A percentile compares a stretch with the other conserved stretches of the same genome.
phyloP scores from a whole-genome alignment of 148 eudicot species.

The Cornus suecica region DNA sequence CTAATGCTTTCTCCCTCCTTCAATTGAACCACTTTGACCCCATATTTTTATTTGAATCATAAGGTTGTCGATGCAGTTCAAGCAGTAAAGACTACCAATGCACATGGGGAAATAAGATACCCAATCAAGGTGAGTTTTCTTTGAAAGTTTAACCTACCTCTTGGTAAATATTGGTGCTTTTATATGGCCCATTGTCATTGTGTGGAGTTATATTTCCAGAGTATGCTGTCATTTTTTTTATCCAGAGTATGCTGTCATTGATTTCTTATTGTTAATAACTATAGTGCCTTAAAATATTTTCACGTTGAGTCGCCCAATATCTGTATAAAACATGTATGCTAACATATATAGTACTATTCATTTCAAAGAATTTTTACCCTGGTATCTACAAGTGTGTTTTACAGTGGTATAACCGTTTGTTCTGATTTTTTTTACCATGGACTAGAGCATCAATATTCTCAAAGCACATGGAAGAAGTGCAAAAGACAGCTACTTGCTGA shows the following conservation, averaged over 20 bases:
- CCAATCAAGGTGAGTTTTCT: slow-evolving; percentile 80
- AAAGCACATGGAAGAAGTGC: slow-evolving; percentile 98
- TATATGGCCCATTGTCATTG: not conserved
- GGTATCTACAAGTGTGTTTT: not conserved
- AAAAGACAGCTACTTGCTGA: slow-evolving; percentile 82
- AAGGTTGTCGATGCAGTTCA: slow-evolving; percentile 94
- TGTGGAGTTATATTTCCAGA: not conserved
- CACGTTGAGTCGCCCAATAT: too few species aligned
- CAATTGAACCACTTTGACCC: not conserved
- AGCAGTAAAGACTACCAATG: slow-evolving; percentile 91
- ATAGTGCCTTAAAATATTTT: not conserved
- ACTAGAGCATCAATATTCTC: slow-evolving; percentile 80
- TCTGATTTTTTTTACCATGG: slow-evolving; percentile 12
- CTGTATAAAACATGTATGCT: too few species aligned
- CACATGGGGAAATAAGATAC: slow-evolving; percentile 84
- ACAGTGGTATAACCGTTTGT: not conserved
- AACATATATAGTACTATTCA: too few species aligned
- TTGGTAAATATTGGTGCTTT: not conserved
- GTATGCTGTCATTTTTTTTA: not conserved
- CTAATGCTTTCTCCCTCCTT: not conserved
- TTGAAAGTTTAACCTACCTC: not conserved
- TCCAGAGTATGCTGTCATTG: not conserved
- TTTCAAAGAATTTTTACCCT: too few species aligned
- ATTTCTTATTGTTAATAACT: not conserved
- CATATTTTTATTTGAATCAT: not conserved